phyloP scores from a whole-genome alignment of 2,329 filamentous ascomycete species.

The Colletotrichum chlorophyti region DNA sequence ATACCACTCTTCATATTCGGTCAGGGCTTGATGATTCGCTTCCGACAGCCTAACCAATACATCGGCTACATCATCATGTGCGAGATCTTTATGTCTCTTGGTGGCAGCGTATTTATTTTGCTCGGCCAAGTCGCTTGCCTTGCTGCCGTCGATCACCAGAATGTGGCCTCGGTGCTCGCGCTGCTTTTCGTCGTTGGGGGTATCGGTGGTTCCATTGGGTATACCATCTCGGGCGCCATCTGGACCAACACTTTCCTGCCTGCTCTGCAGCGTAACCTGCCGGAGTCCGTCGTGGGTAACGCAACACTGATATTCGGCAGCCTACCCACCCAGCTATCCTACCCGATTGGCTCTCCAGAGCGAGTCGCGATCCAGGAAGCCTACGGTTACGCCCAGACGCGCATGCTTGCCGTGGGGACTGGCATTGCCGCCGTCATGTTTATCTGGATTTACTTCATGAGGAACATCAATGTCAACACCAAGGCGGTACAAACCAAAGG shows the following conservation, averaged over 20 bases:
- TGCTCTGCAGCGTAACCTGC: conserved; percentile 57
- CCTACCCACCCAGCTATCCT: conserved; percentile 60
- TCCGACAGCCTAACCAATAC: conserved; percentile 41
- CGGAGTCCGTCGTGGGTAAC: conserved; percentile 42
- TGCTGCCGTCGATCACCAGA: conserved; percentile 58
- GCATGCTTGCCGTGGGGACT: conserved; percentile 47
- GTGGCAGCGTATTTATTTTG: conserved; percentile 37
- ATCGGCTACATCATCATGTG: conserved; percentile 47
- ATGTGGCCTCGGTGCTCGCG: conserved; percentile 57
- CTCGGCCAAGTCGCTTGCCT: conserved; percentile 65
- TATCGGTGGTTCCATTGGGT: conserved; percentile 52
- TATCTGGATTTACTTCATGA: conserved; percentile 54
- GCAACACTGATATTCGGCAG: conserved; percentile 54
- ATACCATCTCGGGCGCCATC: conserved; percentile 49
- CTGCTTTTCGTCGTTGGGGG: conserved; percentile 51
- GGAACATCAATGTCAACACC: conserved; percentile 49
- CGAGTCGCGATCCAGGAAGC: conserved; percentile 61
- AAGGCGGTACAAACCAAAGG: conserved; percentile 64
- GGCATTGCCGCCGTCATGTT: conserved; percentile 50
- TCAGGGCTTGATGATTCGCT: conserved; percentile 52
- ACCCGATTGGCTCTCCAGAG: conserved; percentile 48
- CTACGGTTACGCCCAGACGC: conserved; percentile 57
- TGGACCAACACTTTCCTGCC: conserved; percentile 50
- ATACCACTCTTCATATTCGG: conserved; percentile 62
- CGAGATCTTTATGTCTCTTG: conserved; percentile 52